Evolutionary conservation across 1,284 basidiomycete species (phyloP).

Genomic region (Wallemia mellicola): DNA sequence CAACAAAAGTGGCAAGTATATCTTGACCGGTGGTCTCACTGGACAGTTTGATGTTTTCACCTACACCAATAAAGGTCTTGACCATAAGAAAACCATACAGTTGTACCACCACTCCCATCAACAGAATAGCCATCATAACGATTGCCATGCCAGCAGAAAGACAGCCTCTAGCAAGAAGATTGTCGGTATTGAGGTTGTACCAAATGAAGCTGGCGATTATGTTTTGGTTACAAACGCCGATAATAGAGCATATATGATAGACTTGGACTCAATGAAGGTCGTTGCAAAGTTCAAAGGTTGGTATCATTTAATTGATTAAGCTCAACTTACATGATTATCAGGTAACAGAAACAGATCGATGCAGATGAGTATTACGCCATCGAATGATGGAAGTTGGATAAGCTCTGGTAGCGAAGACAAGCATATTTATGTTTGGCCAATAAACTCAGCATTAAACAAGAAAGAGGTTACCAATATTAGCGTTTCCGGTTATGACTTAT

Average conservation of each 20-base stretch:
- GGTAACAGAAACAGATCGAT: not conserved
- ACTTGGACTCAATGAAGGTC: not conserved
- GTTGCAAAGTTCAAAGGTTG: not conserved
- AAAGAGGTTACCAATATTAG: not conserved
- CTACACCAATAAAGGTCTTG: not conserved
- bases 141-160: not conserved
- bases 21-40: not conserved
- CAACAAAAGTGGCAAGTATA: not conserved
- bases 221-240: not conserved
- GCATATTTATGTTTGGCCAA: not conserved
- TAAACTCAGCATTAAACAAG: not conserved
- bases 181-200: not conserved
- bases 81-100: not conserved
- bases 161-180: not conserved
- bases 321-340: not conserved
- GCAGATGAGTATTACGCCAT: not conserved
- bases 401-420: not conserved
- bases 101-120: not conserved
- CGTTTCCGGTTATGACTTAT: not conserved
- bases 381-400: not conserved
- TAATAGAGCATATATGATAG: not conserved
- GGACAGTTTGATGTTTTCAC: not conserved
- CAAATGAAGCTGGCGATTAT: not conserved
- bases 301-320: not conserved
- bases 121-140: not conserved